These are phyloP conservation scores for Paragyromitra xinjiangensis DNA, from an alignment of 495 filamentous ascomycete species.

Conservation along the genomic window DNA sequence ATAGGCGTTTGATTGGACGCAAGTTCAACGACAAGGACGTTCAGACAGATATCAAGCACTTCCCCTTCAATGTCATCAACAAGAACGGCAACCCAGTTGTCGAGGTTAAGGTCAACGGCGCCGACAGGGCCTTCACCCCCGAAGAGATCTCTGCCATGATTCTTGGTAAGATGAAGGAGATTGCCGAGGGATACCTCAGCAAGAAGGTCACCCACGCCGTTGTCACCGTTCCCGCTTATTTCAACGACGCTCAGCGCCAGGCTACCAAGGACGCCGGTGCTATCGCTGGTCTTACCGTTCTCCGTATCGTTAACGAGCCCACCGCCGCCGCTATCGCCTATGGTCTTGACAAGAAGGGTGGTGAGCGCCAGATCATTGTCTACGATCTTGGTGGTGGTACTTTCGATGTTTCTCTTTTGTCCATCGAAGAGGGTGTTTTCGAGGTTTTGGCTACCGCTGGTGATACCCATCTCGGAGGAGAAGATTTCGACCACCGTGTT, in stretches of 20 bases:
- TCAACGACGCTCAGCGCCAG: slow-evolving; percentile 98
- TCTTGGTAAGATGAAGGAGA: slow-evolving; percentile 95
- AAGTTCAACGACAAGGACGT: slow-evolving; percentile 87
- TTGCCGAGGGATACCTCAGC: slow-evolving; percentile 90
- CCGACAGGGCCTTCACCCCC: slow-evolving; percentile 80
- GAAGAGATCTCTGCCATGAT: slow-evolving; percentile 90
- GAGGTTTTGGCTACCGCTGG: slow-evolving; percentile 98
- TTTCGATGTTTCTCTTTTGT: slow-evolving; percentile 98
- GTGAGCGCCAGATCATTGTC: slow-evolving; percentile 90
- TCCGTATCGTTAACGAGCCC: slow-evolving; percentile 96
- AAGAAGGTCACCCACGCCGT: slow-evolving; percentile 97
- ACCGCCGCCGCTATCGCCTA: slow-evolving; percentile 89
- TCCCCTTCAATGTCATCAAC: slow-evolving; percentile 85
- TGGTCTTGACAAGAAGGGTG: slow-evolving; percentile 84
- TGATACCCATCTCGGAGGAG: slow-evolving; percentile 99
- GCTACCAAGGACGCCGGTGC: slow-evolving; percentile 97
- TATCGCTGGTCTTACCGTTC: slow-evolving; percentile 94
- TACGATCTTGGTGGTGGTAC: slow-evolving; percentile 99
- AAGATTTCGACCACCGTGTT: slow-evolving; percentile 98
- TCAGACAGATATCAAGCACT: slow-evolving; percentile 85
- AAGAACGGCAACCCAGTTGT: slow-evolving; percentile 85
- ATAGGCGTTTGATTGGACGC: slow-evolving; percentile 86
- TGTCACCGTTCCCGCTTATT: slow-evolving; percentile 97
- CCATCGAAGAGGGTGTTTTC: slow-evolving; percentile 96
- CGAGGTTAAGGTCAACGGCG: slow-evolving; percentile 77